Base-by-base conservation (phyloP, 2,329 filamentous ascomycete species). In the Fusarium begoniae region DNA sequence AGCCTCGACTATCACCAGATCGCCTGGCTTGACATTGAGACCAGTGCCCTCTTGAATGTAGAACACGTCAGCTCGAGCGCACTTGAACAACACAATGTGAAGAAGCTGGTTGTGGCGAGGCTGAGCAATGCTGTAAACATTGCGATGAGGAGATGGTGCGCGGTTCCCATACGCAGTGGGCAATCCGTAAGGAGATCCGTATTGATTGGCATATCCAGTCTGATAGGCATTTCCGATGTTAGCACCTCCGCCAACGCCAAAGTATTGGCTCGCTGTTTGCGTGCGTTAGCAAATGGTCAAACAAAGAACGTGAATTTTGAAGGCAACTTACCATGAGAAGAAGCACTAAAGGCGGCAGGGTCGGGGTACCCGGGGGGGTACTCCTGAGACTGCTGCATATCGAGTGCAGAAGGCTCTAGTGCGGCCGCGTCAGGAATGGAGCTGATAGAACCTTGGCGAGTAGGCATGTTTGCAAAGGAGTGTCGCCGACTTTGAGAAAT, bases 1-100 rank as follows among this genome's bases (percentile, higher is more conserved):
- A 30, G 96, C 96, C 83, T 99, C 96, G 24, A 98, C 95, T 75
- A 99, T 98, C 70, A 99, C 97, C 59, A 98, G 87, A 80, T 99
- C 96, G 38, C 96, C 96, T 24, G 92, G 91, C 78, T 95, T 96
- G 61, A 98, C 93, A 26, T 93, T 93, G 38, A 99, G 87, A 7
- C 96, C 96, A 11, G 95, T 98, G 69, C 96, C 95, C 81, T 98
- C 95, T 81, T 98, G 95, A 40, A 98, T 94, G 82, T 98, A 98
- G 82, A 98, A 99, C 15, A 98, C 94, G 79, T 98, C 96, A 43
- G 96, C 95, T 70, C 96, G 90, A 41, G 94, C 94, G 81, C 95
- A 98, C 83, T 99, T 99, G 89, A 99, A 99, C 12, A 96, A 90
- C 22, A 99, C 96, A 60, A 99, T 92, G 81, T 96, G 96, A 14